phyloP scores from a whole-genome alignment of 352 stramenopile species.

The Pythium angustatum region DNA sequence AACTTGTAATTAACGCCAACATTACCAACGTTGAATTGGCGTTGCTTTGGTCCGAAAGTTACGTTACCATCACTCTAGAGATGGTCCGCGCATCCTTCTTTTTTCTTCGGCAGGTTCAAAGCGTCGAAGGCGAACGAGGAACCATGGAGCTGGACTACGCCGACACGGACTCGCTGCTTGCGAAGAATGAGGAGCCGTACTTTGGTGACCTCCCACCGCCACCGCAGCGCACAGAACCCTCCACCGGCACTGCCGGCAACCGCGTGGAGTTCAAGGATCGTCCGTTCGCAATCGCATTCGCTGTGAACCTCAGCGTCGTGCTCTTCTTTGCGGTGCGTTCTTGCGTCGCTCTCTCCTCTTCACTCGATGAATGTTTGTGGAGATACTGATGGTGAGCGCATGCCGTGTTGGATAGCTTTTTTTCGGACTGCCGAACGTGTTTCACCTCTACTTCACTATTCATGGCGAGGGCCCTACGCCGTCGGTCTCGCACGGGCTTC shows the following conservation, averaged over 20 bases:
- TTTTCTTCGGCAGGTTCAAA: neutral
- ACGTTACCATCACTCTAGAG: constrained; percentile 21
- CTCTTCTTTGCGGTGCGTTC: constrained; percentile 58
- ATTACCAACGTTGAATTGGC: constrained; percentile 20
- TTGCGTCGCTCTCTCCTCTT: no score
- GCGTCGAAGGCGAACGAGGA: neutral
- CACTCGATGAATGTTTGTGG: no score
- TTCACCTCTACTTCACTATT: constrained; percentile 78
- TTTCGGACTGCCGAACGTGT: constrained; percentile 73
- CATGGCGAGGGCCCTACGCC: constrained; percentile 47
- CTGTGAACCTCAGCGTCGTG: constrained; percentile 56
- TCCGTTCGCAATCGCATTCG: constrained; percentile 66
- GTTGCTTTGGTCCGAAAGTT: no score
- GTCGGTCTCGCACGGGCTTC: constrained; percentile 64
- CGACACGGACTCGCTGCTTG: constrained; percentile 61
- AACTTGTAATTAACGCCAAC: no score
- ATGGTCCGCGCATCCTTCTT: neutral
- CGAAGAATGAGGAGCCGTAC: constrained; percentile 42
- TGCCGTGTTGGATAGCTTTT: no score
- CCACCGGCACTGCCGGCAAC: constrained; percentile 14
- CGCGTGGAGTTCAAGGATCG: constrained; percentile 66
- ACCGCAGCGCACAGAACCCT: constrained; percentile 1
- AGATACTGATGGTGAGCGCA: no score
- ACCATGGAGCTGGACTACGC: constrained; percentile 61
- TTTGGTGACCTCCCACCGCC: constrained; percentile 15